Conservation (phyloP, 306 rosid genomes). For the Vicia villosa region DNA sequence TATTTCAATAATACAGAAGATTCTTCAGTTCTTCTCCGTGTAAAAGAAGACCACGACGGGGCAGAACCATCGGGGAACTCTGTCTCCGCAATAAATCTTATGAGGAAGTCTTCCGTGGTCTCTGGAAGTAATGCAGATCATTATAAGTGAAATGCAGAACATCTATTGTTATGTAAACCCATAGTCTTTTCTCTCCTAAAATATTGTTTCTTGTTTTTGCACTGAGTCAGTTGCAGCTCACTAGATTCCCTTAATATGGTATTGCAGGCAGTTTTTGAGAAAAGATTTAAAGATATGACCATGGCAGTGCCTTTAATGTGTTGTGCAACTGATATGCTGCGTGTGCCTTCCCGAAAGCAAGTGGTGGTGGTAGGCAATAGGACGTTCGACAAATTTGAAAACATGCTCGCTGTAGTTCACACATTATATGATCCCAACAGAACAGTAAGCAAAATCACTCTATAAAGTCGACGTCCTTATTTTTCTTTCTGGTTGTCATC, state of each 20-base stretch:
- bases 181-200: conserved; percentile 17
- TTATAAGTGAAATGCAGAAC: conserved; percentile 74
- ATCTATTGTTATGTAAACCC: conserved; percentile 63
- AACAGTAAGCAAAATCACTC: conserved; percentile 56
- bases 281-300: conserved; percentile 70
- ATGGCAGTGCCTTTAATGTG: conserved; percentile 99
- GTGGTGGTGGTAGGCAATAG: conserved; percentile 80
- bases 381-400: conserved; percentile 52
- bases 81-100: conserved; percentile 73
- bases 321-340: conserved; percentile 79
- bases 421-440: conserved; percentile 70
- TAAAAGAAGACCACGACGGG: conserved; percentile 94
- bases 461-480: neutral
- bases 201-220: conserved; percentile 12
- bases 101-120: conserved; percentile 71
- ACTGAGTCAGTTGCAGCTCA: conserved; percentile 19
- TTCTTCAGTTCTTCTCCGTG: conserved; percentile 78
- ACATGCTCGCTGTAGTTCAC: conserved; percentile 75
- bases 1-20: conserved; percentile 90
- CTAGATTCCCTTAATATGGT: conserved; percentile 18
- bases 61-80: conserved; percentile 98
- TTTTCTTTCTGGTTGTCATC: conserved; percentile 13
- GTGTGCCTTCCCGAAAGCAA: conserved; percentile 64
- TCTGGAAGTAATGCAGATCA: conserved; percentile 63
- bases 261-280: conserved; percentile 83